A percentile compares a stretch with the other conserved stretches of the same genome.
Conservation (phyloP, 228 moss, liverwort and hornwort genomes). For the Sphagnum fallax region DNA sequence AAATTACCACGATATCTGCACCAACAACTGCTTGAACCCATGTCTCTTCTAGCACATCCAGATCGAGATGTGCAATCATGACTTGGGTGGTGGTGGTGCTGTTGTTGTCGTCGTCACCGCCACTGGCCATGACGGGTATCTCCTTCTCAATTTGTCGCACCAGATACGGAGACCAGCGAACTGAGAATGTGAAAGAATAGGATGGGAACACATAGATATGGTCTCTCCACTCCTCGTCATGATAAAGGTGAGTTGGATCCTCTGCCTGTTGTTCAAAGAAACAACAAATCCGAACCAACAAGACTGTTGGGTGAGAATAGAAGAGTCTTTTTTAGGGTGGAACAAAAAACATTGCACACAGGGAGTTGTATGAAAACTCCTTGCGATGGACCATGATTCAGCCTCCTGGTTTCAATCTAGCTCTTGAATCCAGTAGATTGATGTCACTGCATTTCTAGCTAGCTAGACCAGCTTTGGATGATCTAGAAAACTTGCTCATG, state of each 20-base stretch:
- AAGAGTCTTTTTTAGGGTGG: not conserved
- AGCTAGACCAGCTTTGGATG: not conserved
- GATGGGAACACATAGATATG: conserved; percentile 32
- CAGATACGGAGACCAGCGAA: conserved; percentile 73
- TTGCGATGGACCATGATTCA: not conserved
- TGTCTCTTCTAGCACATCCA: conserved; percentile 46
- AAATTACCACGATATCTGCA: conserved; percentile 49
- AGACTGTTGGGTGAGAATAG: not conserved
- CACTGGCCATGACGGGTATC: conserved; percentile 5
- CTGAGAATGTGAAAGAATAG: conserved; percentile 50
- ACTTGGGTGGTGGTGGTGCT: conserved; percentile 1
- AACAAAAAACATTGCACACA: not conserved
- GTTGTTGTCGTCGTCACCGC: not conserved
- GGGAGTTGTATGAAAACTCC: not conserved
- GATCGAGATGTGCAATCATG: conserved; percentile 23
- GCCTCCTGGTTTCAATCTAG: not conserved
- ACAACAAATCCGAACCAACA: not conserved
- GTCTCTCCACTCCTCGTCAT: conserved; percentile 20
- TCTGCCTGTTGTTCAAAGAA: conserved; percentile 29
- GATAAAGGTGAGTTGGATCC: conserved; percentile 20
- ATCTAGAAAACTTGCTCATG: not conserved
- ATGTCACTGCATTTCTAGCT: no score
- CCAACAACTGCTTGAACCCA: conserved; percentile 42
- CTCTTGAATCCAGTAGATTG: no score
- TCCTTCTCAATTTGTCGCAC: conserved; percentile 34